Conservation (phyloP, 2,329 filamentous ascomycete genomes). For the Boeremia lycopersici region DNA sequence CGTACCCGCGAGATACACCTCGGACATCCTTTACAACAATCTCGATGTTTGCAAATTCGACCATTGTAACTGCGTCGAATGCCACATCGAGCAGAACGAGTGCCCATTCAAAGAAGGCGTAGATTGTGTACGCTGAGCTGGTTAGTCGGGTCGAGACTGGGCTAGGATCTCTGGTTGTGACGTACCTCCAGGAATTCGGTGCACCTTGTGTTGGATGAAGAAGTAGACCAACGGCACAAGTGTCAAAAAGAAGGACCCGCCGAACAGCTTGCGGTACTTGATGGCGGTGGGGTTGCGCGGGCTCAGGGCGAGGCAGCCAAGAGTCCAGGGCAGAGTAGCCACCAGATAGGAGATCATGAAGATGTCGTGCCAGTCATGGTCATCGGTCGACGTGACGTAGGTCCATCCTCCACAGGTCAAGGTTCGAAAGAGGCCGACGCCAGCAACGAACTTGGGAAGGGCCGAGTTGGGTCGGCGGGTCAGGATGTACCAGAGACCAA, state of each 20-base stretch:
- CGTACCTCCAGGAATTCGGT: constrained; percentile 89
- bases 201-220: constrained; percentile 98
- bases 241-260: constrained; percentile 84
- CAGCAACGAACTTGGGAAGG: constrained; percentile 81
- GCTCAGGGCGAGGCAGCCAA: constrained; percentile 86
- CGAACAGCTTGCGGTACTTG: constrained; percentile 87
- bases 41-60: constrained; percentile 91
- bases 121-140: constrained; percentile 84
- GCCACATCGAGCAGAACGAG: constrained; percentile 93
- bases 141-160: neutral
- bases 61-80: constrained; percentile 91
- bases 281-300: constrained; percentile 82
- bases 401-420: constrained; percentile 97
- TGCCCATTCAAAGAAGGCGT: constrained; percentile 97
- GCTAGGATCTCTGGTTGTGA: neutral
- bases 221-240: constrained; percentile 92
- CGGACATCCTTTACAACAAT: constrained; percentile 87
- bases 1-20: constrained; percentile 96
- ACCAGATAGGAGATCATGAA: constrained; percentile 99
- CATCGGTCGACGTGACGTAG: constrained; percentile 96
- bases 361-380: constrained; percentile 98
- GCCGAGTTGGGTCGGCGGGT: constrained; percentile 75
- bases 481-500: constrained; percentile 89
- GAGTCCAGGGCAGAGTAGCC: constrained; percentile 91
- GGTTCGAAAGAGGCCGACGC: constrained; percentile 83